Base-by-base conservation (phyloP, 768 basidiomycete genomes). In the Phaeotremella fagi region DNA sequence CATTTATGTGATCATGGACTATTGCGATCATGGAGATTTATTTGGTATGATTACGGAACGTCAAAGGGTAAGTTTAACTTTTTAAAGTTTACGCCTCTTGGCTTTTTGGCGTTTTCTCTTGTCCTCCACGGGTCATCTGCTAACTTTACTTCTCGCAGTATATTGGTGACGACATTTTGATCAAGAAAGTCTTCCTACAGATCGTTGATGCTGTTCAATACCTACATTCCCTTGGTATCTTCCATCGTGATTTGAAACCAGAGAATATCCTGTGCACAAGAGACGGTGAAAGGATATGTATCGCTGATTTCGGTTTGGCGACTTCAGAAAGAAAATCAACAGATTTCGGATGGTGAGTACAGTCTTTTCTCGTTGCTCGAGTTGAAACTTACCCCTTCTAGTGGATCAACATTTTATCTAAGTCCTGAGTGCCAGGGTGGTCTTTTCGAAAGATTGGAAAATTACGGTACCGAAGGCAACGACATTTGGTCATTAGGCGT, bases 401-500 rank as follows among this genome's bases (percentile, higher is more conserved):
- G 61, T 29, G 92, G 92, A n/a, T 91, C 88, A 64, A 83, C 91
- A n/a, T 95, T 90, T 75, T 94, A 95, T 76, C 92, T 98, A 87
- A 91, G 89, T 68, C 92, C 92, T 71, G 78, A 79, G 58, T 78
- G 78, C 59, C 77, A 76, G 63, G 84, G 87, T 15, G 86, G 85
- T 9, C 52, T 77, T 16, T 76, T 73, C 58, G 72, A 75, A 37
- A 64, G 71, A 18, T 61, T 75, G 22, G 63, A 59, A 78, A 60
- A 81, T 3, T 78, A 99, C 76, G 86, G 86, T 6, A 89, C 67
- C 7, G 80, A 83, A 61, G 82, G 82, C 71, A 97, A 95, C 75
- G 94, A 99, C 73, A 82, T 97, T 59, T 99, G 94, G 94, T 90
- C 91, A 6, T 78, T 98, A 38, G 92, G 91, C 25, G 90, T 95